Evolutionary conservation across 2,329 filamentous ascomycete genomes (phyloP).

Genomic region (Fusarium euwallaceae): DNA sequence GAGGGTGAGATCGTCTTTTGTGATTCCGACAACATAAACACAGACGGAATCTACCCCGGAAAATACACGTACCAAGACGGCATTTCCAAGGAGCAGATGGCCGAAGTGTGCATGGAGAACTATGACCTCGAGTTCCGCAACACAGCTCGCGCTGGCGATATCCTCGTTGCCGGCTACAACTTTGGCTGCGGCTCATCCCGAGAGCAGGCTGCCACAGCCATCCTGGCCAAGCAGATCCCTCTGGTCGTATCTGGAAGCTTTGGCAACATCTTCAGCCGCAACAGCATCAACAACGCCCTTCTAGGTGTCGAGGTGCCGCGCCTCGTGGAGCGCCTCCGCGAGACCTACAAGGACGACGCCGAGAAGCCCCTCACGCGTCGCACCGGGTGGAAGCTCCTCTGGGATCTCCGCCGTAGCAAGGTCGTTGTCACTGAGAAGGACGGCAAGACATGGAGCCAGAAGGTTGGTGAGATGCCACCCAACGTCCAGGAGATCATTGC

Average conservation of each 20-base stretch:
- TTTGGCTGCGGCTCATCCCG: constrained; percentile 87
- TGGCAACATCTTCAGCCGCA: constrained; percentile 84
- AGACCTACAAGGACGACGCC: constrained; percentile 64
- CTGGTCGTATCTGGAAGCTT: constrained; percentile 86
- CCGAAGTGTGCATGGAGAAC: constrained; percentile 92
- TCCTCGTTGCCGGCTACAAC: constrained; percentile 88
- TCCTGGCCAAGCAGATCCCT: constrained; percentile 83
- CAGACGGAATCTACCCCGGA: constrained; percentile 89
- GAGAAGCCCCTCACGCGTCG: constrained; percentile 74
- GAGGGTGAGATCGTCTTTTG: constrained; percentile 86
- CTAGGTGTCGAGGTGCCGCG: constrained; percentile 78
- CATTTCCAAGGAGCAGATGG: constrained; percentile 83
- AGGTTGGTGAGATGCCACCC: constrained; percentile 84
- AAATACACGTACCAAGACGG: constrained; percentile 95
- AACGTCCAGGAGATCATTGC: constrained; percentile 92
- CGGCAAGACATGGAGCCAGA: constrained; percentile 80
- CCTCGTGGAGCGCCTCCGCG: constrained; percentile 74
- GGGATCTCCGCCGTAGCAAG: constrained; percentile 81
- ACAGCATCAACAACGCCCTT: constrained; percentile 84
- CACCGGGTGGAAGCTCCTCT: constrained; percentile 86
- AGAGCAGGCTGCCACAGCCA: constrained; percentile 85
- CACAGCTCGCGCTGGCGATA: constrained; percentile 77
- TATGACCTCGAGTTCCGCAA: constrained; percentile 81
- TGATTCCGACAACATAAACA: constrained; percentile 71
- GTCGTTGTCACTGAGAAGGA: constrained; percentile 79